These are phyloP conservation scores for Wickerhamiella cacticola DNA, from an alignment of 805 yeast species.

Conservation along the genomic window DNA sequence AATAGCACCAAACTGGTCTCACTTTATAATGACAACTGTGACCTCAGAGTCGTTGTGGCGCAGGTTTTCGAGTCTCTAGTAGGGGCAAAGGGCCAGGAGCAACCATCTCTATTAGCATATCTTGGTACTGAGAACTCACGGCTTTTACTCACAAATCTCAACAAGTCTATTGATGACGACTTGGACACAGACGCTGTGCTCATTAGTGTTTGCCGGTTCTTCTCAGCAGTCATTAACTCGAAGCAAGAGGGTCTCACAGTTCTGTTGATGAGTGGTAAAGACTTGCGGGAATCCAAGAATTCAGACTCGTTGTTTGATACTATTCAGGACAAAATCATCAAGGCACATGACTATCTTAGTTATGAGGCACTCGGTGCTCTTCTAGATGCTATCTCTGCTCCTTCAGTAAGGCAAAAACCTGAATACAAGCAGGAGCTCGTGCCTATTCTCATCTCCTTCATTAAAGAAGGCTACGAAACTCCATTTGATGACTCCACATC, in stretches of 20 bases:
- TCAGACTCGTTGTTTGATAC: constrained; percentile 22
- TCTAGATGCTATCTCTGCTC: constrained; percentile 15
- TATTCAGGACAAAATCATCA: constrained; percentile 21
- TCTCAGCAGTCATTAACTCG: constrained; percentile 12
- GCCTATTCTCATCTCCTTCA: not conserved
- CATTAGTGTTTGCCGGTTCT: constrained; percentile 10
- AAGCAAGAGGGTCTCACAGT: constrained; percentile 33
- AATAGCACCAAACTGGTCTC: constrained; percentile 46
- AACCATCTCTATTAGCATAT: constrained; percentile 74
- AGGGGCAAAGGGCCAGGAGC: constrained; percentile 30
- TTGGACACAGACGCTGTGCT: constrained; percentile 16
- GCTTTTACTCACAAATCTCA: constrained; percentile 46
- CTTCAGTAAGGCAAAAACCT: not conserved
- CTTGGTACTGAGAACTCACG: constrained; percentile 55
- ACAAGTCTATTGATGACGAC: constrained; percentile 46
- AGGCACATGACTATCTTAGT: constrained; percentile 5
- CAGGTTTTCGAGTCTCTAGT: constrained; percentile 39
- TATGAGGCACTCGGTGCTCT: constrained; percentile 14
- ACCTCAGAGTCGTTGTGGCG: constrained; percentile 41
- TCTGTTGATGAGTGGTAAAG: constrained; percentile 27
- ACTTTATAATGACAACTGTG: constrained; percentile 40
- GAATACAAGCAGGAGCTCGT: constrained; percentile 5
- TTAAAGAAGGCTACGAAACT: constrained; percentile 2
- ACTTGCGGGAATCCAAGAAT: constrained; percentile 19
- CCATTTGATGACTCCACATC: constrained; percentile 8